Percentiles rank a stretch among this genome's conserved stretches.
phyloP scores from a whole-genome alignment of 2,329 filamentous ascomycete genomes.

The Aspergillus chevalieri region DNA sequence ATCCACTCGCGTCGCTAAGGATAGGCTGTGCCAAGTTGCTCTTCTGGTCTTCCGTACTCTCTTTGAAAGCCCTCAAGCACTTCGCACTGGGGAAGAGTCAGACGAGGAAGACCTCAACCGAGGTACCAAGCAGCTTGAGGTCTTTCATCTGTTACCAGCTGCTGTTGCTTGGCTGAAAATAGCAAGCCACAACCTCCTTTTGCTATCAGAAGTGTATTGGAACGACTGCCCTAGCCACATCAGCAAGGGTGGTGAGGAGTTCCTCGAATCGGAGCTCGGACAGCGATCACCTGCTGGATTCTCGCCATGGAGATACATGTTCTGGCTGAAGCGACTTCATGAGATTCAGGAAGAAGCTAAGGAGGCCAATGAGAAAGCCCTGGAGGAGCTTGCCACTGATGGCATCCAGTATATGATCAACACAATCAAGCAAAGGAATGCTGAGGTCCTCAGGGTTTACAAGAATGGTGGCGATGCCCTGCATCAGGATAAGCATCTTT shows the following conservation, averaged over 20 bases:
- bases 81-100: conserved; percentile 10
- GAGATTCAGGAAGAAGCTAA: conserved; percentile 15
- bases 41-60: conserved; percentile 13
- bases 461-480: conserved; percentile 6
- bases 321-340: conserved; percentile 21
- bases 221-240: conserved; percentile 15
- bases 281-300: conserved; percentile 17
- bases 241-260: conserved; percentile 10
- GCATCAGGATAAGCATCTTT: conserved; percentile 10
- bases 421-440: conserved; percentile 10
- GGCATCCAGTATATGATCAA: conserved; percentile 16
- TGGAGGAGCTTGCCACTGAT: conserved; percentile 15
- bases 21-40: conserved; percentile 15
- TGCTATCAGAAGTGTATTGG: conserved; percentile 16
- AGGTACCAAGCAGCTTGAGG: conserved; percentile 3
- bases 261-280: conserved; percentile 18
- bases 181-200: conserved; percentile 13
- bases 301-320: conserved; percentile 21
- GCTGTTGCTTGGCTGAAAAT: conserved; percentile 13
- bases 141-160: conserved; percentile 13
- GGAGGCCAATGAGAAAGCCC: conserved; percentile 9
- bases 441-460: conserved; percentile 6
- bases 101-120: conserved; percentile 11
- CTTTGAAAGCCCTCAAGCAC: conserved; percentile 10
- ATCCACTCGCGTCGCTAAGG: conserved; percentile 15